Conservation (phyloP, 352 stramenopile species). For the Peronospora farinosa region DNA sequence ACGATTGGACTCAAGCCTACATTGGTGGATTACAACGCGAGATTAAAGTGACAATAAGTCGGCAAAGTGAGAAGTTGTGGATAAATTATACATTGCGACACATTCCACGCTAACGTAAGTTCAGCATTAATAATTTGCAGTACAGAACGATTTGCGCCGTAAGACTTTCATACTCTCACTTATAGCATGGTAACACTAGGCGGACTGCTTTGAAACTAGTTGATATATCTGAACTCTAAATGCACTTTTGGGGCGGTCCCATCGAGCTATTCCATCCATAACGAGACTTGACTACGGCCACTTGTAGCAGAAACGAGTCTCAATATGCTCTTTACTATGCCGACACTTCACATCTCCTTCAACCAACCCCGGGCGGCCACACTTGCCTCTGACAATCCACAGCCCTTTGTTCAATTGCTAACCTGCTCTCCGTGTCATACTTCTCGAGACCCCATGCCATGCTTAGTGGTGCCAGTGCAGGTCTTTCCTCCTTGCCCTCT, state of each 20-base stretch:
- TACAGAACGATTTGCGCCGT: neutral
- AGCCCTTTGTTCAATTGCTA: conserved; percentile 22
- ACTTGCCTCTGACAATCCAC: neutral
- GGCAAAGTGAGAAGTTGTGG: too few relatives aligned
- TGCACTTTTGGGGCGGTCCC: neutral
- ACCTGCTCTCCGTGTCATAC: conserved; percentile 18
- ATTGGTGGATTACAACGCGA: too few relatives aligned
- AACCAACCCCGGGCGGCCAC: too few relatives aligned
- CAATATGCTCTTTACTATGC: conserved; percentile 13
- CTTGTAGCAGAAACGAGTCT: conserved; percentile 31
- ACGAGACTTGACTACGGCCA: conserved; percentile 8
- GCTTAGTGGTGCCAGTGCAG: conserved; percentile 16
- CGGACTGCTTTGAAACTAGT: conserved; percentile 13
- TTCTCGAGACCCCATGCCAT: conserved; percentile 30
- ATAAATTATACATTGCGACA: too few relatives aligned
- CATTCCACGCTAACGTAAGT: too few relatives aligned
- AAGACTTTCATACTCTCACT: conserved; percentile 1
- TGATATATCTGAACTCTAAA: conserved; percentile 17
- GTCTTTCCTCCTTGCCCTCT: conserved; percentile 16
- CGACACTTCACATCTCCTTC: too few relatives aligned
- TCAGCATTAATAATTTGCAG: too few relatives aligned
- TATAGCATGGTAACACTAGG: neutral
- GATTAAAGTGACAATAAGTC: too few relatives aligned
- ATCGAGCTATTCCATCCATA: conserved; percentile 2
- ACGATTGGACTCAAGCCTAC: too few relatives aligned